A percentile compares a stretch with the other conserved stretches of the same genome.
Evolutionary conservation across 1,284 basidiomycete genomes (phyloP).

Genomic region (Puccinia novopanici): DNA sequence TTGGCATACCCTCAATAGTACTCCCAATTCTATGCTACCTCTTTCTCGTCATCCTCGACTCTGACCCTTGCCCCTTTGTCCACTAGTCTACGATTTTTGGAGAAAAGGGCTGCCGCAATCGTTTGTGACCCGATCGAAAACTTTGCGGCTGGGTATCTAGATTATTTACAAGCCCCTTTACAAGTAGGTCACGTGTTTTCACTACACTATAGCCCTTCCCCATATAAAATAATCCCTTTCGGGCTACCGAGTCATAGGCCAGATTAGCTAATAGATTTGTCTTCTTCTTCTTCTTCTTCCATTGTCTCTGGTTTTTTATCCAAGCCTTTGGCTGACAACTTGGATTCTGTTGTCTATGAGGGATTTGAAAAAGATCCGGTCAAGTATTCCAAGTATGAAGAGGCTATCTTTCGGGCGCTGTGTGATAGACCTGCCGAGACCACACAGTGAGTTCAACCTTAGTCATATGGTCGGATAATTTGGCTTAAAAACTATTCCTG

Average conservation of each 20-base stretch:
- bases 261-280: not conserved
- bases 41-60: slow-evolving; percentile 58
- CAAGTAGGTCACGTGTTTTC: slow-evolving; percentile 64
- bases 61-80: slow-evolving; percentile 46
- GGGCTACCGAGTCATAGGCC: not conserved
- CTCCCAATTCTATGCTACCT: not conserved
- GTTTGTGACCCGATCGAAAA: slow-evolving; percentile 72
- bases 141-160: slow-evolving; percentile 88
- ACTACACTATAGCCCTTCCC: not conserved
- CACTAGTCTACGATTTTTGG: slow-evolving; percentile 54
- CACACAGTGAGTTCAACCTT: slow-evolving; percentile 32
- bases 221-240: not conserved
- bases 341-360: slow-evolving; percentile 92
- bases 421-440: slow-evolving; percentile 67
- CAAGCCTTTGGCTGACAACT: slow-evolving; percentile 92
- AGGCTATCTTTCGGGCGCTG: slow-evolving; percentile 83
- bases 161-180: slow-evolving; percentile 91
- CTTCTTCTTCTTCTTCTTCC: not conserved
- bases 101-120: slow-evolving; percentile 63
- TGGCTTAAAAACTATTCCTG: not conserved
- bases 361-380: slow-evolving; percentile 97
- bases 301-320: not conserved
- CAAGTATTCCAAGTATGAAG: slow-evolving; percentile 93
- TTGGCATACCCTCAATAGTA: slow-evolving; percentile 83
- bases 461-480: not conserved